Conservation (phyloP, 1,284 basidiomycete species). For the Xerocomus minutiporus region DNA sequence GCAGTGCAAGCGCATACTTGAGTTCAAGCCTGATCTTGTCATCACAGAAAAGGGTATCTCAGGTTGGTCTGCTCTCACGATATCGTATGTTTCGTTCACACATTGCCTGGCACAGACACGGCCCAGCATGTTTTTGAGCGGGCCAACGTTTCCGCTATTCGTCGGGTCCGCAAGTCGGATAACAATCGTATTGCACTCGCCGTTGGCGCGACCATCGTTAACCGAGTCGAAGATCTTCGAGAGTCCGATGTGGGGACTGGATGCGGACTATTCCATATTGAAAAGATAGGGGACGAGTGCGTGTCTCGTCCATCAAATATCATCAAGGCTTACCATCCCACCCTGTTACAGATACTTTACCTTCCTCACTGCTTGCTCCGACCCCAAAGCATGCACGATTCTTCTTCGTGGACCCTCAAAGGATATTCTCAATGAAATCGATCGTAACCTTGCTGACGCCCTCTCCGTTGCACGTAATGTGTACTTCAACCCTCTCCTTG, state of each 20-base stretch:
- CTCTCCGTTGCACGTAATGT: constrained; percentile 98
- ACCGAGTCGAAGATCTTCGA: constrained; percentile 92
- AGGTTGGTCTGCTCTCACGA: constrained; percentile 45
- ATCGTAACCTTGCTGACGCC: constrained; percentile 95
- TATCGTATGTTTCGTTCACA: not conserved
- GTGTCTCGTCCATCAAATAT: constrained; percentile 1
- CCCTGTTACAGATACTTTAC: constrained; percentile 80
- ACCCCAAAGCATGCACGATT: constrained; percentile 98
- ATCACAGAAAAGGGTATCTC: constrained; percentile 98
- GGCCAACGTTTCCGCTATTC: constrained; percentile 86
- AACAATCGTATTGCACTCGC: constrained; percentile 98
- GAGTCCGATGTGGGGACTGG: constrained; percentile 89
- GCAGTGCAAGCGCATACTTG: constrained; percentile 83
- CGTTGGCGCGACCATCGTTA: constrained; percentile 94
- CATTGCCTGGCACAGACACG: constrained; percentile 54
- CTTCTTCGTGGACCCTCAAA: constrained; percentile 97
- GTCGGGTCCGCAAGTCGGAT: constrained; percentile 95
- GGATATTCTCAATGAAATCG: constrained; percentile 97
- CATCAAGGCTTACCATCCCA: not conserved
- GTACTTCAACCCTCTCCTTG: constrained; percentile 89
- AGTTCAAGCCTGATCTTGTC: constrained; percentile 93
- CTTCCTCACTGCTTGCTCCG: constrained; percentile 87
- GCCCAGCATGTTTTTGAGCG: constrained; percentile 93
- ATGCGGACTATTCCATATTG: constrained; percentile 93
- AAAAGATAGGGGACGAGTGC: constrained; percentile 96